Percentiles rank a stretch among this genome's conserved stretches.
Conservation (phyloP, 2,329 filamentous ascomycete species). For the Phyllosticta citriasiana region DNA sequence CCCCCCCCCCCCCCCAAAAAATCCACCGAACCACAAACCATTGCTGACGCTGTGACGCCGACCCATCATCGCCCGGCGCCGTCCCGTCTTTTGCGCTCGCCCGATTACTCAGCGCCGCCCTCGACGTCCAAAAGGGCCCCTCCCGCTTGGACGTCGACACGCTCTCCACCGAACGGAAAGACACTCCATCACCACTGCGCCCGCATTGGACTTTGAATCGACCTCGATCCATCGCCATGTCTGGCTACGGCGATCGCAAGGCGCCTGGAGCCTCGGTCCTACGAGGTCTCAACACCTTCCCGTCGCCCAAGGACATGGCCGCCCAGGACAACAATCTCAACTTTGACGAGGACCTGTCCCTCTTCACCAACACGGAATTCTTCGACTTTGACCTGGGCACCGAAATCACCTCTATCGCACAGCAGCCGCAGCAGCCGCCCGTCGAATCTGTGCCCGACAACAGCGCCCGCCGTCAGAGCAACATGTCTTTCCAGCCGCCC, state of each 20-base stretch:
- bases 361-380: slow-evolving; percentile 52
- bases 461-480: slow-evolving; percentile 11
- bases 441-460: slow-evolving; percentile 22
- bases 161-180: not conserved
- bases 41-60: not conserved
- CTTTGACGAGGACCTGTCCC: slow-evolving; percentile 36
- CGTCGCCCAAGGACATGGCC: slow-evolving; percentile 27
- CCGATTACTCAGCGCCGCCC: slow-evolving; percentile 8
- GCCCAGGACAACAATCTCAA: slow-evolving; percentile 29
- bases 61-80: not conserved
- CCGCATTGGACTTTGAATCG: not conserved
- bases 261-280: slow-evolving; percentile 82
- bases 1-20: no score
- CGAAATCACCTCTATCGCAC: slow-evolving; percentile 14
- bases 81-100: not conserved
- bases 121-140: not conserved
- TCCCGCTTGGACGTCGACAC: slow-evolving; percentile 6
- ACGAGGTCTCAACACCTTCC: slow-evolving; percentile 68
- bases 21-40: not conserved
- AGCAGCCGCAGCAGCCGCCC: slow-evolving; percentile 14
- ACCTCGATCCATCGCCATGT: slow-evolving; percentile 49
- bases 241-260: slow-evolving; percentile 64
- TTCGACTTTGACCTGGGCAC: slow-evolving; percentile 51
- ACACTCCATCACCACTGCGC: slow-evolving; percentile 4
- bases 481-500: slow-evolving; percentile 9